Base-by-base conservation (phyloP, 2,329 filamentous ascomycete genomes). In the Fusarium cicatricum region DNA sequence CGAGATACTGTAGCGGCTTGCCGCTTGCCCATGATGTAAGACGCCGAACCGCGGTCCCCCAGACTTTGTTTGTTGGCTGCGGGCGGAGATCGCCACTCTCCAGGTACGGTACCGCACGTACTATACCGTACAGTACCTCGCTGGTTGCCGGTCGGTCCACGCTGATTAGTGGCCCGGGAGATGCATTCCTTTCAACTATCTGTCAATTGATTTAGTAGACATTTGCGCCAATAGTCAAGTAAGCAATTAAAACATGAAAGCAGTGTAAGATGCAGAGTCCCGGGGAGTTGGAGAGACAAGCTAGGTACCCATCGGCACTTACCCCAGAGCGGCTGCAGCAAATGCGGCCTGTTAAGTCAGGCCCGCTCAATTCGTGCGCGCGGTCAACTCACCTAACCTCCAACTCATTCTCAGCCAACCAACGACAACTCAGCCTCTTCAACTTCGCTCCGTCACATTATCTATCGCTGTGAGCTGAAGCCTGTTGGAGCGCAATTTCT, bases 41-140 rank as follows among this genome's bases (percentile, higher is more conserved):
- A 50, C 33, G 33, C 33, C 37, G 21, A 29, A 31, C 21, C 12
- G 43, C 43, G n/a, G 33, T 17, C 49, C 26, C 40, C 40, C 40
- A 41, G 60, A 48, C 48, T 61, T 26, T 26, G 29, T 37, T 40
- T 51, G 52, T 40, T 51, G 46, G 44, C 46, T 44, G 45, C 40
- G 42, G 43, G 60, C 71, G 71, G 71, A 74, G 70, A 70, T 74
- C 71, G 72, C 72, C 72, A 73, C 72, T 53, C 58, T 66, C 67
- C 66, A 63, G 34, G 39, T 50, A 48, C 29, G 29, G 21, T n/a
- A n/a, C n/a, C n/a, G n/a, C n/a, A n/a, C n/a, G n/a, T n/a, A n/a
- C n/a, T n/a, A n/a, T n/a, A n/a, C n/a, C n/a, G n/a, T n/a, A n/a
- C n/a, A n/a, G 21, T 23, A 23, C 21, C 21, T 23, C 59, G 59